These are phyloP conservation scores for Backusella australiensis DNA, from an alignment of 192 early-diverging fungal species.

Conservation along the genomic window DNA sequence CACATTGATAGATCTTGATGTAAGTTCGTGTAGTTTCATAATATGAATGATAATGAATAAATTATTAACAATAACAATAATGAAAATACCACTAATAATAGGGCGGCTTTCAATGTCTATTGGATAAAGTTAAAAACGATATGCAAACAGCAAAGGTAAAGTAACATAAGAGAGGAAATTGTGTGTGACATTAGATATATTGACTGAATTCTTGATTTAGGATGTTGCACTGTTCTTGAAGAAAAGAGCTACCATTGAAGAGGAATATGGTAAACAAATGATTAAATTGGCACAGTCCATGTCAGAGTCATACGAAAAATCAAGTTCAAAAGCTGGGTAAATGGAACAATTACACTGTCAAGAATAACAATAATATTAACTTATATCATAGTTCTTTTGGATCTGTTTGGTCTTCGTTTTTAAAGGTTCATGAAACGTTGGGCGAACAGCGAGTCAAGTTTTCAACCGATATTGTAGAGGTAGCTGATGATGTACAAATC, in stretches of 20 bases:
- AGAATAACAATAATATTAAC: not conserved
- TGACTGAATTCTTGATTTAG: slow-evolving; percentile 30
- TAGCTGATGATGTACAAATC: slow-evolving; percentile 76
- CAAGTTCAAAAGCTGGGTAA: slow-evolving; percentile 53
- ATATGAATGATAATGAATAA: not conserved
- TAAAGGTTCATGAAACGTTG: slow-evolving; percentile 79
- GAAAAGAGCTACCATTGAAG: slow-evolving; percentile 88
- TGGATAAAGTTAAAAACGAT: slow-evolving; percentile 70
- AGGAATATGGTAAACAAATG: slow-evolving; percentile 83
- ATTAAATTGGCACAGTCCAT: slow-evolving; percentile 69
- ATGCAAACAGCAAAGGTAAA: slow-evolving; percentile 65
- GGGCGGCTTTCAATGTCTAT: slow-evolving; percentile 29
- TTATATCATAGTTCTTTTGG: slow-evolving; percentile 58
- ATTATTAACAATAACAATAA: no score
- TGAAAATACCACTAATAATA: not conserved
- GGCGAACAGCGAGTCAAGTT: slow-evolving; percentile 81
- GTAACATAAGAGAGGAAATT: not conserved
- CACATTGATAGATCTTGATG: slow-evolving; percentile 5
- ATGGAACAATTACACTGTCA: not conserved
- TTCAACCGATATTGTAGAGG: slow-evolving; percentile 62
- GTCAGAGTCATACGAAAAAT: slow-evolving; percentile 54
- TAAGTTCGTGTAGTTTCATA: not conserved
- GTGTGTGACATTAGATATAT: slow-evolving; percentile 8
- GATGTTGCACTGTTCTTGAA: slow-evolving; percentile 80
- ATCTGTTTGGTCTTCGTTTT: slow-evolving; percentile 66